Base-by-base conservation (phyloP, 345 rosid species). In the Gossypium arboreum region DNA sequence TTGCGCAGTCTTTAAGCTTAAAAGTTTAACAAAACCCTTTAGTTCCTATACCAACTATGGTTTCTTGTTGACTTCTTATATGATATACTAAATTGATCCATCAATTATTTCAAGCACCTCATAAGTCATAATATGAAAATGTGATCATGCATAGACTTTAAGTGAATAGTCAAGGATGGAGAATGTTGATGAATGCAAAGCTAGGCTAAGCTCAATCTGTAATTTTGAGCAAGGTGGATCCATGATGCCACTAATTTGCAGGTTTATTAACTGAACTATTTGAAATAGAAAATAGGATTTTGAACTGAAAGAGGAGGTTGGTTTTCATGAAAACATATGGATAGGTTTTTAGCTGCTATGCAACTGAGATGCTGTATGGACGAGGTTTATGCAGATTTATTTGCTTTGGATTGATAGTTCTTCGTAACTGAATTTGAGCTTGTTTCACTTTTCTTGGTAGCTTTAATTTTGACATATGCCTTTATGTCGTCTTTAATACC, bases 381-480 rank as follows among this genome's bases (percentile, higher is more conserved):
- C 56, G 12, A 48, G 56, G 18, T 68, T 22, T 68, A 13, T 24
- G 16, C 18, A 47, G 72, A 29, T 47, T 68, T 17, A 12, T 47
- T 24, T 68, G 13, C 43, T 15, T 48, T 68, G 57, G 43, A 15
- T 68, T 24, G 22, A 44, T 72, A 34, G 34, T 56, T 51, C 34
- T 64, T 29, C 25, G 0, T 65, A 56, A 54, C 43, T 64, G 55
- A 52, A 64, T 27, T 74, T 64, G 34, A 64, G 22, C 52, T 41
- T 7, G 3, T 54, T n/a, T 52, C 17, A 55, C 39, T 52, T 12
- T 15, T n/a, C 20, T 64, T 64, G 5, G 3, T 50, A 9, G 5
- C 55, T 63, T n/a, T 50, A 62, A 64, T 27, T 64, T 57, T 64
- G 43, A 64, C 59, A 18, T 50, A n/a, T 63, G 67, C 25, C 52